Base-by-base conservation (phyloP, 805 yeast species). In the Zygoascus biomembranicola region DNA sequence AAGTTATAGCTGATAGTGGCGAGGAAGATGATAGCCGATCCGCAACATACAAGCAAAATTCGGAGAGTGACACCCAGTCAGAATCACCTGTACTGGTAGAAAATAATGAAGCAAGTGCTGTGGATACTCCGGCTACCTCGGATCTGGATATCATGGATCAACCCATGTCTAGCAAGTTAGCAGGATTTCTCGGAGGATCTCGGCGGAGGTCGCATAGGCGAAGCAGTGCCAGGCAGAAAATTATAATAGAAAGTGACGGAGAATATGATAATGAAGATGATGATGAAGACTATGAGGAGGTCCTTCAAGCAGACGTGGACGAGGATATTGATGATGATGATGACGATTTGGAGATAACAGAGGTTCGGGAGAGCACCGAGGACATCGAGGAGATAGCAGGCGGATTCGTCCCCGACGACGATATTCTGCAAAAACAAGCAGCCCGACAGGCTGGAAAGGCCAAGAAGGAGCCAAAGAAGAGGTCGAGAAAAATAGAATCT, bases 81-180 rank as follows among this genome's bases (percentile, higher is more conserved):
- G 39, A 5, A 35, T 35, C 39, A 35, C 39, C 39, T 13, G 39
- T n/a, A 4, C 5, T 35, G 39, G 5, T 8, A 5, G 39, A 8
- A 5, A 13, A 35, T n/a, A 8, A 11, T 4, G 39, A 4, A 35
- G 39, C 4, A 35, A 35, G 10, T 35, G 16, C 20, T 16, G 44
- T 18, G 11, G 26, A 42, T 42, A 42, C 44, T n/a, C 44, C 44
- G 10, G 44, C 26, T 3, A 42, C 26, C 13, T 41, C 52, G n/a
- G 52, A 49, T 16, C 23, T 46, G 14, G 52, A 39, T 28, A 26
- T 43, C 2, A 26, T 49, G 39, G 44, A 41, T 43, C 13, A 18
- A 8, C 52, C 52, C 9, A 49, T 49, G 52, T 41, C 52, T 8
- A 49, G 52, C 47, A 39, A 23, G 37, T 47, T 31, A 16, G 52